These are phyloP conservation scores for Pleoardoris graminearum DNA, from an alignment of 2,329 filamentous ascomycete species.

Conservation along the genomic window DNA sequence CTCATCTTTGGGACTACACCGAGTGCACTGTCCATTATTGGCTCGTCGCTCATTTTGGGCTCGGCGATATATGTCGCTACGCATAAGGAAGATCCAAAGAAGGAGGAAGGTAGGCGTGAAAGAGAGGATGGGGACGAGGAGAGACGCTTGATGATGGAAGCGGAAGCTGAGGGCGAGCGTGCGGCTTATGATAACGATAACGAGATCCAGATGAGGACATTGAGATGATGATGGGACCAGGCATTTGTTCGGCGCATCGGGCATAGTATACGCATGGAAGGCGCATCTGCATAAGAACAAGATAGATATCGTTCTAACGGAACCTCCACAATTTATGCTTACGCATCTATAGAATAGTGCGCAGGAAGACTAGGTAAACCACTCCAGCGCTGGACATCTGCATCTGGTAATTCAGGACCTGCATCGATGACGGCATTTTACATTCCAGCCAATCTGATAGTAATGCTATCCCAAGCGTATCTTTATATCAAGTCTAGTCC, in stretches of 20 bases:
- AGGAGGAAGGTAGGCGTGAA: slow-evolving; percentile 16
- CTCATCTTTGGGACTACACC: slow-evolving; percentile 65
- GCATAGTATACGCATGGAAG: background rate
- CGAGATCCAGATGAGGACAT: slow-evolving; percentile 23
- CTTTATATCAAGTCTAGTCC: no score
- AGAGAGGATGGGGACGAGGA: slow-evolving; percentile 38
- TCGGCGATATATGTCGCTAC: slow-evolving; percentile 67
- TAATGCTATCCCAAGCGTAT: no score
- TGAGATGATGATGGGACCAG: slow-evolving; percentile 12
- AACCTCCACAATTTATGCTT: no score
- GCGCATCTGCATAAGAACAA: background rate
- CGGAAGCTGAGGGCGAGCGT: slow-evolving; percentile 15
- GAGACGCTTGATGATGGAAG: slow-evolving; percentile 37
- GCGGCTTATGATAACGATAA: slow-evolving; percentile 15
- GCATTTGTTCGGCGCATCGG: background rate
- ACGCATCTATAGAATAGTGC: no score
- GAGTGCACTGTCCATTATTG: slow-evolving; percentile 60
- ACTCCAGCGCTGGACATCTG: no score
- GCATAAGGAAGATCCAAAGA: slow-evolving; percentile 49
- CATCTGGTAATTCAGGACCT: no score
- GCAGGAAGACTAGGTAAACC: no score
- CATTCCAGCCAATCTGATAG: no score
- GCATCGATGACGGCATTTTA: no score
- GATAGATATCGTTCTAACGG: background rate
- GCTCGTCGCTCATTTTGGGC: slow-evolving; percentile 66